Percentiles rank a stretch among this genome's conserved stretches.
These are phyloP conservation scores for Penicillium sp. DNA, from an alignment of 2,329 filamentous ascomycete species.

Conservation along the genomic window DNA sequence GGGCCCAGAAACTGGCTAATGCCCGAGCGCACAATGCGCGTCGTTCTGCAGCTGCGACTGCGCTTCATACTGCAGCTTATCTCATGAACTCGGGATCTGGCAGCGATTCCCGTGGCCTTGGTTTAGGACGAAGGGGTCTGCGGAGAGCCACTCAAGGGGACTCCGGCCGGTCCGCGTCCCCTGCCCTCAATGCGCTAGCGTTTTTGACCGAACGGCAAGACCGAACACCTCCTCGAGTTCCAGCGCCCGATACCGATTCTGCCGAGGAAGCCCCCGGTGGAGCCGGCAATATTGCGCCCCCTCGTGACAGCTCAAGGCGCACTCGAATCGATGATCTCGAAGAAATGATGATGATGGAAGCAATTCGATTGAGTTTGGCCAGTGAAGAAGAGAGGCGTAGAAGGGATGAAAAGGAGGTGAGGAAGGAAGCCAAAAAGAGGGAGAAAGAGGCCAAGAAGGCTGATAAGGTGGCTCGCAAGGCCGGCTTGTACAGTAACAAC, in stretches of 20 bases:
- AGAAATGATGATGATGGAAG: constrained; percentile 98
- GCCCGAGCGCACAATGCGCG: constrained; percentile 84
- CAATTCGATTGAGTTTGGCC: constrained; percentile 86
- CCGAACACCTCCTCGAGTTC: constrained; percentile 29
- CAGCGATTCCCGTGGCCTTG: constrained; percentile 56
- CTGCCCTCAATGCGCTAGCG: constrained; percentile 51
- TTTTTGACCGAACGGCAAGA: constrained; percentile 49
- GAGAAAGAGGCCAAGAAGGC: constrained; percentile 84
- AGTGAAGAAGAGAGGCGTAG: constrained; percentile 90
- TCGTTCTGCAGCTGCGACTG: constrained; percentile 88
- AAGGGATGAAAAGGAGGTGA: constrained; percentile 78
- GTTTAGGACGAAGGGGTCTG: constrained; percentile 59
- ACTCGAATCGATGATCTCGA: constrained; percentile 84
- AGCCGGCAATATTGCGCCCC: constrained; percentile 40
- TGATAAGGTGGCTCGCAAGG: constrained; percentile 70
- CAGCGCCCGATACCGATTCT: constrained; percentile 41
- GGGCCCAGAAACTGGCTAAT: constrained; percentile 84
- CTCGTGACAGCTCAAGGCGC: constrained; percentile 59
- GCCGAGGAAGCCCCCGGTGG: constrained; percentile 42
- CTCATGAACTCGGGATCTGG: constrained; percentile 66
- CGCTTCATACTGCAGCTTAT: constrained; percentile 92
- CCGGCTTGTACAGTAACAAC: constrained; percentile 55
- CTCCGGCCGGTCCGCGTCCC: constrained; percentile 40
- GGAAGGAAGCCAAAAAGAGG: constrained; percentile 81
- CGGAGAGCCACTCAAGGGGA: constrained; percentile 44